Conservation (phyloP, 805 yeast genomes). For the Tetrapisispora pingtungensis region DNA sequence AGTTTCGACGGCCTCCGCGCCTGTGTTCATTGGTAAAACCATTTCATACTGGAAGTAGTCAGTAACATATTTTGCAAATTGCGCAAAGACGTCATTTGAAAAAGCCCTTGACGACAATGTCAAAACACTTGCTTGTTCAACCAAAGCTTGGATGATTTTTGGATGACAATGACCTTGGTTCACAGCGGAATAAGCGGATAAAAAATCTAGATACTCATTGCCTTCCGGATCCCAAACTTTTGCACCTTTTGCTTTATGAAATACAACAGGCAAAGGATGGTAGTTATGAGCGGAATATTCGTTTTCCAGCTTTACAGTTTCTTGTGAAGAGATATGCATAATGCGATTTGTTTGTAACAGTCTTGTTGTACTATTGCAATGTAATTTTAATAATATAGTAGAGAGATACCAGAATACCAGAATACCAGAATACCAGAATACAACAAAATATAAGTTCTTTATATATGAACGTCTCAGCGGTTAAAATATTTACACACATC, state of each 20-base stretch:
- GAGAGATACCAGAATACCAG: too few relatives aligned
- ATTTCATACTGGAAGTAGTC: slow-evolving; percentile 84
- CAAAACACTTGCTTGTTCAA: slow-evolving; percentile 75
- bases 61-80: slow-evolving; percentile 77
- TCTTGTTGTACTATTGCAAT: too few relatives aligned
- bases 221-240: slow-evolving; percentile 99
- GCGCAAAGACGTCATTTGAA: slow-evolving; percentile 79
- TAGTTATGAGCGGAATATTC: slow-evolving; percentile 92
- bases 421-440: too few relatives aligned
- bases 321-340: slow-evolving; percentile 9
- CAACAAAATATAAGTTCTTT: too few relatives aligned
- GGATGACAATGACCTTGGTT: slow-evolving; percentile 99
- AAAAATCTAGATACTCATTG: slow-evolving; percentile 80
- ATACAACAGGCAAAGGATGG: slow-evolving; percentile 93
- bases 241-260: slow-evolving; percentile 78
- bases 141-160: slow-evolving; percentile 70
- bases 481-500: too few relatives aligned
- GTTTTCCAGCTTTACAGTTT: slow-evolving; percentile 60
- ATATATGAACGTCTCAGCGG: too few relatives aligned
- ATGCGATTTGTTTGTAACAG: too few relatives aligned
- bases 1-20: slow-evolving; percentile 97
- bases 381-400: too few relatives aligned
- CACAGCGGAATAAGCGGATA: slow-evolving; percentile 93
- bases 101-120: slow-evolving; percentile 90
- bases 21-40: slow-evolving; percentile 97